These are phyloP conservation scores for Hibiscus tridactylites DNA, from an alignment of 345 rosid species.

Conservation along the genomic window DNA sequence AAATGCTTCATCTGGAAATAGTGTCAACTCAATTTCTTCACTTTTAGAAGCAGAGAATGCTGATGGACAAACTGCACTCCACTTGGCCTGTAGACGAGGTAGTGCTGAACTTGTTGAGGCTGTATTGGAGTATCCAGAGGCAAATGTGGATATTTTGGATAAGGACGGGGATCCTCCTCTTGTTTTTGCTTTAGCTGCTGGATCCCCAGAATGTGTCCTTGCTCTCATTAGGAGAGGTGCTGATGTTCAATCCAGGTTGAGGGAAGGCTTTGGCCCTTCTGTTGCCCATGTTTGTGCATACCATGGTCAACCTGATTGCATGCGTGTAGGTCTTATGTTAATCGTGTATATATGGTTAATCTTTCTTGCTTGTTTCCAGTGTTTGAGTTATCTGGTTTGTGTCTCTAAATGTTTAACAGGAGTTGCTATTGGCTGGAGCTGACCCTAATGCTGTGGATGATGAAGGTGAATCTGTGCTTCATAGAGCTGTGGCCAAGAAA, in stretches of 20 bases:
- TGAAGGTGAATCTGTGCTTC: conserved; percentile 96
- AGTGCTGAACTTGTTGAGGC: conserved; percentile 76
- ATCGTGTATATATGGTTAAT: conserved; percentile 2
- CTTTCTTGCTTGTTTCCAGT: no score
- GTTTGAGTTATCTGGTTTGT: conserved; percentile 3
- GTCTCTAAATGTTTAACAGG: conserved; percentile 38
- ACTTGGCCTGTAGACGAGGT: conserved; percentile 97
- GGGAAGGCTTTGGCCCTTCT: conserved; percentile 89
- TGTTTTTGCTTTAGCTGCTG: conserved; percentile 97
- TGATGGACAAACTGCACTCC: conserved; percentile 93
- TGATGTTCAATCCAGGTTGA: conserved; percentile 72
- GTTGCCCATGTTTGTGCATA: conserved; percentile 97
- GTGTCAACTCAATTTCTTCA: conserved; percentile 38
- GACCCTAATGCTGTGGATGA: conserved; percentile 42
- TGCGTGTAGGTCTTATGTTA: conserved; percentile 61
- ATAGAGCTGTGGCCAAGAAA: conserved; percentile 79
- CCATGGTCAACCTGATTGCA: conserved; percentile 98
- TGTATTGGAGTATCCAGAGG: conserved; percentile 56
- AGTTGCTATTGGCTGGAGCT: conserved; percentile 86
- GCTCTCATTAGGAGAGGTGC: conserved; percentile 81
- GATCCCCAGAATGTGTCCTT: conserved; percentile 90
- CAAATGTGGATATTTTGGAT: conserved; percentile 80
- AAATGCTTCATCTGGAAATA: conserved; percentile 56
- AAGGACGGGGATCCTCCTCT: conserved; percentile 98
- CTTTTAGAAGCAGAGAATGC: conserved; percentile 78